Evolutionary conservation across 139 green algal genomes (phyloP), one percentile per base, ranked within the genome.

Genomic region (Parachlorella kessleri): DNA sequence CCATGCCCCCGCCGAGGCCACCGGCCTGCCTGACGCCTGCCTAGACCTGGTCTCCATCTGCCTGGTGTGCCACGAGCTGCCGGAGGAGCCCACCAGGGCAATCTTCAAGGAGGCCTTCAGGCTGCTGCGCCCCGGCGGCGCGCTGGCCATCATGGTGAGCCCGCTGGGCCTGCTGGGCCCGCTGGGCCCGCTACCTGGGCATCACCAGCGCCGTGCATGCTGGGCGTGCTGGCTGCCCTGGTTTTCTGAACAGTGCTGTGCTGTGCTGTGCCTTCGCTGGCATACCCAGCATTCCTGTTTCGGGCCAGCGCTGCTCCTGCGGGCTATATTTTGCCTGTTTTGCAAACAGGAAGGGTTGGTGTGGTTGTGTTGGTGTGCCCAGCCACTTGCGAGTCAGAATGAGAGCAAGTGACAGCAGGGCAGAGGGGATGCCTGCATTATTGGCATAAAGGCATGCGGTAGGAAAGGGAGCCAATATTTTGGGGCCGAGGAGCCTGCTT

Each of bases 61-160:
- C 85, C 84, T 97, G 37, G 88, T 94, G 41, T 81, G 74, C n/a
- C 93, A 97, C 75, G 93, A 97, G 84, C 84, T 96, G 67, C 93
- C 93, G 21, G 23, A 72, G 4, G 65, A 78, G 1, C 85, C 88
- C 8, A 91, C 79, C 30, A 40, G 48, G 8, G 85, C 69, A 24
- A 90, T 96, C 37, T 84, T 95, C 0, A 35, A 39, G 23, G 93
- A 97, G 73, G 93, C 93, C 2, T 83, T 81, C 48, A 63, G 91
- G 28, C 21, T 95, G 26, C 86, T 95, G 71, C 77, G 83, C 23
- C 90, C 90, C 0, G 85, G 89, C 30, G 88, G 85, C 70, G 70
- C 63, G 23, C 69, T 92, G 9, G 78, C 81, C 0, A 76, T 88
- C 63, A 90, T 90, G 87, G 83, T 88, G 41, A 2, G 59, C 7